Conservation (phyloP, 345 rosid species). For the Eucalyptus brandiana region DNA sequence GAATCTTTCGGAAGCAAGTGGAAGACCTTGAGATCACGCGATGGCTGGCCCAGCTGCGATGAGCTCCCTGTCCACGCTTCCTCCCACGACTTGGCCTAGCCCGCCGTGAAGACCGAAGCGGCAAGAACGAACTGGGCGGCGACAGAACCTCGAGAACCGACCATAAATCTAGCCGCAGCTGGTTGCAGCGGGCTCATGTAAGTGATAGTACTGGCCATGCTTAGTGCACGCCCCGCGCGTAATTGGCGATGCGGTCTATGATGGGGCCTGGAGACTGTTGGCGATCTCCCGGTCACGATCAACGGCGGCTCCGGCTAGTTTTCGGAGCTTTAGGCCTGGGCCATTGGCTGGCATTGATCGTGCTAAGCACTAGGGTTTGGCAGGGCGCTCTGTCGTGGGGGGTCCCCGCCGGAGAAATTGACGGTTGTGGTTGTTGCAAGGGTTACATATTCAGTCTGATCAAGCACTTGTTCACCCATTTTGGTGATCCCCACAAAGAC, state of each 20-base stretch:
- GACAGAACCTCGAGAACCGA: constrained; percentile 76
- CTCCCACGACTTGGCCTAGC: constrained; percentile 91
- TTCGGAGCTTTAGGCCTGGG: constrained; percentile 58
- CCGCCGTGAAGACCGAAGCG: constrained; percentile 95
- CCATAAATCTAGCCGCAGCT: constrained; percentile 68
- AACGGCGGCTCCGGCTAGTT: constrained; percentile 81
- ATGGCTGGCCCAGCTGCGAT: constrained; percentile 86
- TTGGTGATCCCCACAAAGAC: not conserved
- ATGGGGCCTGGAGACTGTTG: constrained; percentile 90
- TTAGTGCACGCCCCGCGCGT: constrained; percentile 74
- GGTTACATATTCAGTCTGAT: not conserved
- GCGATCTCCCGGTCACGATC: constrained; percentile 86
- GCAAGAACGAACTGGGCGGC: constrained; percentile 69
- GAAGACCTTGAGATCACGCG: constrained; percentile 77
- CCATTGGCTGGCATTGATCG: not conserved
- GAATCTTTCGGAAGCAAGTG: constrained; percentile 71
- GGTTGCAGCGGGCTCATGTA: constrained; percentile 81
- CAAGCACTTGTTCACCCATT: not conserved
- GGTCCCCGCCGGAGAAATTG: constrained; percentile 3
- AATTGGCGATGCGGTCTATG: constrained; percentile 67
- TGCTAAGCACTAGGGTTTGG: constrained; percentile 24
- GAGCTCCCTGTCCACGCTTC: constrained; percentile 82
- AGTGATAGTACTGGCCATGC: constrained; percentile 72
- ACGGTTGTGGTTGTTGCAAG: not conserved
- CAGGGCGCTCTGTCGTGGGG: constrained; percentile 15